Percentiles rank a stretch among this genome's conserved stretches.
Conservation (phyloP, 2,329 filamentous ascomycete genomes). For the Pseudogymnoascus sp. region DNA sequence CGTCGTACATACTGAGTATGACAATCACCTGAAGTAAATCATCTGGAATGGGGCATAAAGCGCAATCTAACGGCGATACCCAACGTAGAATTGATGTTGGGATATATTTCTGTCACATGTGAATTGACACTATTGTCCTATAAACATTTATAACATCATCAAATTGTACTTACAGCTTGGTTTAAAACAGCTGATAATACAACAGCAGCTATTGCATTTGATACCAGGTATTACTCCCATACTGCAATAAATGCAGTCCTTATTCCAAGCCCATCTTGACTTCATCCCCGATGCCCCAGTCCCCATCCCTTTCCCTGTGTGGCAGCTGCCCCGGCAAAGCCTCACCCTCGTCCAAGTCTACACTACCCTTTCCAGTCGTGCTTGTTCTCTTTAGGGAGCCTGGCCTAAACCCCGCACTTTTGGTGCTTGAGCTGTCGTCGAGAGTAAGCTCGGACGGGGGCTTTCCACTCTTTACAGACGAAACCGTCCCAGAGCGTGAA, state of each 20-base stretch:
- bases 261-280: conserved; percentile 74
- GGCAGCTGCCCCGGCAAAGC: conserved; percentile 47
- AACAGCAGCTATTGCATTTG: conserved; percentile 18
- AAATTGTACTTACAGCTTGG: background rate
- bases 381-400: conserved; percentile 18
- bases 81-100: background rate
- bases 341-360: conserved; percentile 29
- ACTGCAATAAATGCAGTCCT: background rate
- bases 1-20: background rate
- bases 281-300: conserved; percentile 79
- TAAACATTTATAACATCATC: background rate
- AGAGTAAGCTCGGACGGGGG: background rate
- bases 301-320: conserved; percentile 47
- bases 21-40: background rate
- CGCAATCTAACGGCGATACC: background rate
- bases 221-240: background rate
- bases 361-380: conserved; percentile 15
- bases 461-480: background rate
- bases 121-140: background rate
- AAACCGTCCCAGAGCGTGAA: background rate
- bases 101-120: background rate
- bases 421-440: conserved; percentile 12
- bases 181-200: conserved; percentile 5
- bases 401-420: conserved; percentile 17
- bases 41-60: background rate